Evolutionary conservation across 2,329 filamentous ascomycete genomes (phyloP).

Genomic region (Byssothecium circinans): DNA sequence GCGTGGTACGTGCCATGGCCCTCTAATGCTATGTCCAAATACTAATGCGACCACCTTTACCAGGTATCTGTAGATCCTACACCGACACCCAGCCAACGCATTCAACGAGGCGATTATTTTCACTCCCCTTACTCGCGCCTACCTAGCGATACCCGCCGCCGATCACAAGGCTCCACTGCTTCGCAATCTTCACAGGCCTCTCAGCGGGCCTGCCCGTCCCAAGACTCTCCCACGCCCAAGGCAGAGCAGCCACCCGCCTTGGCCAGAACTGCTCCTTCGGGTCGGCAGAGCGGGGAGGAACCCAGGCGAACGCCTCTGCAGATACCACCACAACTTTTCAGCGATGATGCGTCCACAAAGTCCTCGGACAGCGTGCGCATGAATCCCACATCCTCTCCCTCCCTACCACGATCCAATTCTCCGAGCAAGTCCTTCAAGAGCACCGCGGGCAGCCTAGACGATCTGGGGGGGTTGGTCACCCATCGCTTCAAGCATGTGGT

Average conservation of each 20-base stretch:
- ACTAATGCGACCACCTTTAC: neutral
- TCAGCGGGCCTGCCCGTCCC: conserved; percentile 14
- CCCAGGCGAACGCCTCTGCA: conserved; percentile 15
- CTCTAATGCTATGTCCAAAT: neutral
- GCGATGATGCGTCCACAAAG: conserved; percentile 35
- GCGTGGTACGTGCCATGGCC: conserved; percentile 49
- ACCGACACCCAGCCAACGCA: conserved; percentile 38
- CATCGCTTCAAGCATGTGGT: conserved; percentile 76
- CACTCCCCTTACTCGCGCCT: conserved; percentile 25
- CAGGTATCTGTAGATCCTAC: conserved; percentile 65
- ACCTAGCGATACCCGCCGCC: conserved; percentile 22
- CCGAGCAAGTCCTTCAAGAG: conserved; percentile 39
- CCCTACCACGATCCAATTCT: conserved; percentile 23
- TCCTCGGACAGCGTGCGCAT: conserved; percentile 25
- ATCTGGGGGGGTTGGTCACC: conserved; percentile 60
- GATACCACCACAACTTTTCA: conserved; percentile 40
- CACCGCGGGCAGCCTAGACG: conserved; percentile 41
- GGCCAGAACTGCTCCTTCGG: conserved; percentile 1
- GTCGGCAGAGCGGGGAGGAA: conserved; percentile 9
- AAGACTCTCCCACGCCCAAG: conserved; percentile 8
- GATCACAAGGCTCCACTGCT: conserved; percentile 31
- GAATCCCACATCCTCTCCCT: conserved; percentile 24
- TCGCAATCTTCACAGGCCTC: conserved; percentile 34
- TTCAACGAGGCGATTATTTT: conserved; percentile 45
- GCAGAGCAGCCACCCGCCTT: conserved; percentile 11